phyloP scores from a whole-genome alignment of 1,139 yeast genomes.

The Meyerozyma guilliermondii region DNA sequence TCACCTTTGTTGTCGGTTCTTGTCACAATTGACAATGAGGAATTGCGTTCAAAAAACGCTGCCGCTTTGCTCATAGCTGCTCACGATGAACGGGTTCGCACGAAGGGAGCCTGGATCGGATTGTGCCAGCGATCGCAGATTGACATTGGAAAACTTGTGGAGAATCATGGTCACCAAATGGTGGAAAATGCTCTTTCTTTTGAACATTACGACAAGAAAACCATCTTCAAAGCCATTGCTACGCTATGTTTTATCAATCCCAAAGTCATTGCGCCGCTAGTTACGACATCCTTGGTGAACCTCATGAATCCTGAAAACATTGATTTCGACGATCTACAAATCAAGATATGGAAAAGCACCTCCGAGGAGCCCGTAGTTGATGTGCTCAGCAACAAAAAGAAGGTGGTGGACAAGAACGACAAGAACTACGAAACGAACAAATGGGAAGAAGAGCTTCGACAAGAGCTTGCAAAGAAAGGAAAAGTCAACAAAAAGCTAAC shows the following conservation, averaged over 20 bases:
- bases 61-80: conserved; percentile 47
- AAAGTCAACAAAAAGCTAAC: conserved; percentile 50
- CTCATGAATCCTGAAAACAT: conserved; percentile 38
- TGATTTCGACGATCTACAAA: conserved; percentile 19
- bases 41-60: conserved; percentile 24
- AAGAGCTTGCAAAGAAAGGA: conserved; percentile 61
- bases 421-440: conserved; percentile 80
- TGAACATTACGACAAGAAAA: conserved; percentile 19
- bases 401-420: conserved; percentile 51
- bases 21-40: conserved; percentile 27
- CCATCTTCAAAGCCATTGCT: conserved; percentile 56
- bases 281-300: conserved; percentile 35
- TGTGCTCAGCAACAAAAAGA: conserved; percentile 43
- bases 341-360: conserved; percentile 60
- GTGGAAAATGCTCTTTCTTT: conserved; percentile 26
- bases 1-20: conserved; percentile 43
- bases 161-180: conserved; percentile 19
- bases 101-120: conserved; percentile 75
- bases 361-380: conserved; percentile 71
- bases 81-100: conserved; percentile 41
- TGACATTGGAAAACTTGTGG: conserved; percentile 41
- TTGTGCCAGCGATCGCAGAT: conserved; percentile 50
- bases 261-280: conserved; percentile 46
- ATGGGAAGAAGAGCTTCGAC: conserved; percentile 85
- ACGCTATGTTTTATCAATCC: conserved; percentile 71